These are phyloP conservation scores for Saitozyma podzolica DNA, from an alignment of 768 basidiomycete species.

Conservation along the genomic window DNA sequence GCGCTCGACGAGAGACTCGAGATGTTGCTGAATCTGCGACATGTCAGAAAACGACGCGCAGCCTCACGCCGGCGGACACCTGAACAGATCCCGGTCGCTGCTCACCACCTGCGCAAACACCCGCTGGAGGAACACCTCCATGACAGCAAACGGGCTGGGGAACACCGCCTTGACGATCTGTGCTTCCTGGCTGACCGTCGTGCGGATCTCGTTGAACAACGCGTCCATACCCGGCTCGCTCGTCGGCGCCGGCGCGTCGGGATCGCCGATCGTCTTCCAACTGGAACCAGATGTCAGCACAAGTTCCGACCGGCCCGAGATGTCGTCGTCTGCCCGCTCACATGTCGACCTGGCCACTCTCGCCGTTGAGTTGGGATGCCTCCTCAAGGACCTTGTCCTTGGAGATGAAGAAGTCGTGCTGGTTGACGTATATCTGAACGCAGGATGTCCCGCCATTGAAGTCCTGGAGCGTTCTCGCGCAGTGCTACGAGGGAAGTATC, in stretches of 20 bases:
- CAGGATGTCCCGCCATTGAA: slow-evolving; percentile 98
- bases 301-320: not conserved
- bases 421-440: slow-evolving; percentile 97
- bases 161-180: slow-evolving; percentile 99
- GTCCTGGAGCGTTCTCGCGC: slow-evolving; percentile 91
- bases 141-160: slow-evolving; percentile 90
- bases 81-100: slow-evolving; percentile 10
- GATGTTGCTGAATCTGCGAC: slow-evolving; percentile 87
- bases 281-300: slow-evolving; percentile 54
- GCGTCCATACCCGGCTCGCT: slow-evolving; percentile 75
- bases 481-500: slow-evolving; percentile 65
- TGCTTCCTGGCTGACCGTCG: slow-evolving; percentile 89
- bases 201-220: slow-evolving; percentile 80
- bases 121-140: slow-evolving; percentile 96
- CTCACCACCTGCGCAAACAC: slow-evolving; percentile 96
- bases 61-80: not conserved
- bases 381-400: slow-evolving; percentile 69
- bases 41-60: not conserved
- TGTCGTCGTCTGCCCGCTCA: not conserved
- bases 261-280: slow-evolving; percentile 79
- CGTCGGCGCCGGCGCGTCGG: slow-evolving; percentile 72
- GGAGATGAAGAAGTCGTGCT: slow-evolving; percentile 97
- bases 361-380: slow-evolving; percentile 33
- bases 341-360: slow-evolving; percentile 18
- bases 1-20: slow-evolving; percentile 81